Evolutionary conservation across 176 grass and related monocot genomes (phyloP), one percentile per base, ranked within the genome.

Genomic region (Triticum timopheevii): DNA sequence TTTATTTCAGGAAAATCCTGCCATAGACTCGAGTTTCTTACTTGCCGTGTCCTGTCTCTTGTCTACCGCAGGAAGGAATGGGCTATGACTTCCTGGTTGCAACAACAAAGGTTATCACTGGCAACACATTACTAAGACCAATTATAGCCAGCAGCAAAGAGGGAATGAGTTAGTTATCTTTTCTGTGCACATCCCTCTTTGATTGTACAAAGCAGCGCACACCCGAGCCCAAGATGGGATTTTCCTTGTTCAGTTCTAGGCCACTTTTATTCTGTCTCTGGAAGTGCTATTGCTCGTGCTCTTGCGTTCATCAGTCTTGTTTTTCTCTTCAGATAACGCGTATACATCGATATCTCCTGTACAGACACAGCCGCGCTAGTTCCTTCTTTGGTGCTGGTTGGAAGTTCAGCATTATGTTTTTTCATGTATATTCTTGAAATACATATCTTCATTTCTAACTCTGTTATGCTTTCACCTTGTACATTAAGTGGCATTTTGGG

Each of bases 31-130:
- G 19, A 15, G 28, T 70, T n/a, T 72, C 39, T 61, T 62, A 25
- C 11, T 28, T 81, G 28, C 61, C 6, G 6, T 65, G 39, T 61
- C 13, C 4, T 19, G 7, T 38, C 7, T 33, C 49, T 16, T 73
- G 63, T 42, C 4, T 76, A 28, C 50, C 78, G 77, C 87, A 93
- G 95, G 95, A 98, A 85, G 95, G 93, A 72, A 98, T 92, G 91
- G 93, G 93, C 44, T 95, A 93, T 24, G 95, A 98, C 85, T 98
- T 98, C 79, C 89, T 98, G 59, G 56, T 98, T 86, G 93, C 86
- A 61, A 93, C 93, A 36, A 95, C 95, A 81, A 98, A 93, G 94
- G 83, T 98, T 23, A 86, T 98, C 40, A 93, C 87, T 61, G 95
- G 95, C 31, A 98, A 90, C 72, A 90, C 95, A 39, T 89, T 98